phyloP scores from a whole-genome alignment of 2,329 filamentous ascomycete genomes.

The Diaporthe nobilis region DNA sequence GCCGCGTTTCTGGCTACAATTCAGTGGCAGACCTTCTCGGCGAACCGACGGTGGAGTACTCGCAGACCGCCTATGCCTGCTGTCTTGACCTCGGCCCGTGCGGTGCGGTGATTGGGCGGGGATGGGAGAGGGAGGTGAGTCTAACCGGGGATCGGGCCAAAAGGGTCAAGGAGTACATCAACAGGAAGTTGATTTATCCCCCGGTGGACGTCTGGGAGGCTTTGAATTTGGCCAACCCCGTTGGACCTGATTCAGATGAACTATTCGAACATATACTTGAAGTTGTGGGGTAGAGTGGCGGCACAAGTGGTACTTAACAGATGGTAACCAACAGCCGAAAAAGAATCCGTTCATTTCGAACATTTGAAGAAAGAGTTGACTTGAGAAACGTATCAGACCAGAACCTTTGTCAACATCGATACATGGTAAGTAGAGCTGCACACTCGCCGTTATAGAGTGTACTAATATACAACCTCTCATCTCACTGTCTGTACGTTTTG shows the following conservation, averaged over 20 bases:
- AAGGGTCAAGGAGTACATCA: constrained; percentile 13
- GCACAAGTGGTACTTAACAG: fast-evolving
- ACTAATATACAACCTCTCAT: not conserved
- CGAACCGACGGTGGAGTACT: constrained; percentile 3
- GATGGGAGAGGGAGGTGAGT: not conserved
- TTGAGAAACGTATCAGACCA: too few species aligned
- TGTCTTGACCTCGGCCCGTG: not conserved
- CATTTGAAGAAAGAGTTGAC: too few species aligned
- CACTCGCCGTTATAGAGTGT: too few species aligned
- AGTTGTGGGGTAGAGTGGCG: not conserved
- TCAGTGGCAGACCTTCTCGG: not conserved
- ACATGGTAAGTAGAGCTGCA: not conserved
- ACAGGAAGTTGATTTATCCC: constrained; percentile 10
- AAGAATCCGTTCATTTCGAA: too few species aligned
- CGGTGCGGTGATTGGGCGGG: constrained; percentile 3
- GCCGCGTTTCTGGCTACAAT: constrained; percentile 17
- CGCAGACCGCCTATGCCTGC: not conserved
- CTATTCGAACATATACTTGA: not conserved
- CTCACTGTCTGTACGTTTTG: not conserved
- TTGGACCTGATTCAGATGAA: not conserved
- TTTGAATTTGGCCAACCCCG: not conserved
- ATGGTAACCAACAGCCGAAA: too few species aligned
- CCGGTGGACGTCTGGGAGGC: not conserved
- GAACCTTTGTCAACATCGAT: not conserved
- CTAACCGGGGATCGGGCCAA: not conserved